Evolutionary conservation across 371 early-diverging fungal genomes (phyloP).

Genomic region (Astathelohania contejeani): DNA sequence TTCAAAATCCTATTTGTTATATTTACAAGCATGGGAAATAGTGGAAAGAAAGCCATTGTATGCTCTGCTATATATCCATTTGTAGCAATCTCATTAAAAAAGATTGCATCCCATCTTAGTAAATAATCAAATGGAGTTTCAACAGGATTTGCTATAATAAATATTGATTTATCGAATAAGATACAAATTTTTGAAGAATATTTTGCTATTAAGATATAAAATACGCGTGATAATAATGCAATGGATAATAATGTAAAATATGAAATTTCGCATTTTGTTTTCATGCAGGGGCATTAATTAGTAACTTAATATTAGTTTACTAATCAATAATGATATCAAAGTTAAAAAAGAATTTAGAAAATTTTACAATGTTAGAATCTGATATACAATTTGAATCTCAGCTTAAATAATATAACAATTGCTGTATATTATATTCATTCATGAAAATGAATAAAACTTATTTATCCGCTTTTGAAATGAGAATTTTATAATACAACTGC

Average conservation of each 20-base stretch:
- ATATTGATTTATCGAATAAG: slow-evolving; percentile 38
- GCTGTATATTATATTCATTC: not conserved
- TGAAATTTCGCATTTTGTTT: not conserved
- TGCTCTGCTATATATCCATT: slow-evolving; percentile 46
- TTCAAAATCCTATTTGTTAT: too few relatives aligned
- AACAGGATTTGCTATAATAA: slow-evolving; percentile 2
- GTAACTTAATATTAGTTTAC: too few relatives aligned
- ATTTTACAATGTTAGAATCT: not conserved
- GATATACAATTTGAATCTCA: not conserved
- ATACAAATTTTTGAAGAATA: slow-evolving; percentile 20
- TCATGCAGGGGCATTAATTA: not conserved
- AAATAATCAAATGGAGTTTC: slow-evolving; percentile 31
- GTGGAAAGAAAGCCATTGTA: slow-evolving; percentile 49
- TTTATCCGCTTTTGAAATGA: not conserved
- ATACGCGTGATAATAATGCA: slow-evolving; percentile 9
- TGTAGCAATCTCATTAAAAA: slow-evolving; percentile 40
- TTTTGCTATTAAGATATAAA: slow-evolving; percentile 15
- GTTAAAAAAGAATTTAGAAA: not conserved
- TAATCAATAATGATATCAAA: too few relatives aligned
- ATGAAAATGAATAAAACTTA: not conserved
- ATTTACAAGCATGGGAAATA: slow-evolving; percentile 31
- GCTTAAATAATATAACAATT: not conserved
- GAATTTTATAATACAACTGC: not conserved
- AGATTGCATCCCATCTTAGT: slow-evolving; percentile 50
- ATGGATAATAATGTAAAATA: not conserved